These are phyloP conservation scores for Cryomyces minteri DNA, from an alignment of 495 filamentous ascomycete genomes.

Conservation along the genomic window DNA sequence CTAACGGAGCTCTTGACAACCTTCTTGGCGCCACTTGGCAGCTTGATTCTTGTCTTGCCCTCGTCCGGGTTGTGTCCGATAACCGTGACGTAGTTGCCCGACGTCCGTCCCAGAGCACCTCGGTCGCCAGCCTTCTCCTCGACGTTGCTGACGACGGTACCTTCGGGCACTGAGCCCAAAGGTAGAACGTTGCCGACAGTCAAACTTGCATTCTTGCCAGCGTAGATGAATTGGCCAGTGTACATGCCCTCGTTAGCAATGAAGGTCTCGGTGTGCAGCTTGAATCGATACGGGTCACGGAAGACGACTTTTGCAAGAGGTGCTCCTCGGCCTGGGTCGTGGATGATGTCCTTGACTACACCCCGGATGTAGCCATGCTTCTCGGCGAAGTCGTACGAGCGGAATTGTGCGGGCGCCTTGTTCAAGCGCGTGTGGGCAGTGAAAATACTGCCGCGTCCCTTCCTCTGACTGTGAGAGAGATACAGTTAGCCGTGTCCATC, in stretches of 20 bases:
- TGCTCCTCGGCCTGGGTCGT: conserved; percentile 96
- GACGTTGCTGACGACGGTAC: conserved; percentile 96
- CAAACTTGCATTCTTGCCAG: conserved; percentile 91
- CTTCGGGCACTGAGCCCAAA: conserved; percentile 83
- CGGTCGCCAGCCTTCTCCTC: conserved; percentile 98
- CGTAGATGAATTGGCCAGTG: conserved; percentile 99
- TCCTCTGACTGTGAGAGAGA: conserved; percentile 62
- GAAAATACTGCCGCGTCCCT: conserved; percentile 97
- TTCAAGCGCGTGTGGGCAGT: conserved; percentile 84
- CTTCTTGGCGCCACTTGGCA: conserved; percentile 98
- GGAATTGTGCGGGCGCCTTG: conserved; percentile 84
- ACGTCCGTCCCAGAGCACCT: conserved; percentile 86
- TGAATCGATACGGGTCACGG: conserved; percentile 85
- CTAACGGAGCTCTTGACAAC: conserved; percentile 75
- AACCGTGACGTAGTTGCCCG: conserved; percentile 97
- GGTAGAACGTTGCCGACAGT: conserved; percentile 96
- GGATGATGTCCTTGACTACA: conserved; percentile 96
- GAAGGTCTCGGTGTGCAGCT: conserved; percentile 36
- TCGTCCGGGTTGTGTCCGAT: conserved; percentile 98
- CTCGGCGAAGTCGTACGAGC: conserved; percentile 86
- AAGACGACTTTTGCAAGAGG: conserved; percentile 92
- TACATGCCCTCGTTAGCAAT: conserved; percentile 99
- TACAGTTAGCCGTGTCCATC: too few relatives aligned
- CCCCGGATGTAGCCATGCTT: conserved; percentile 93
- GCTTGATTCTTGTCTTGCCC: conserved; percentile 98